These are phyloP conservation scores for Xylaria sp. DNA, from an alignment of 2,329 filamentous ascomycete genomes.

Conservation along the genomic window DNA sequence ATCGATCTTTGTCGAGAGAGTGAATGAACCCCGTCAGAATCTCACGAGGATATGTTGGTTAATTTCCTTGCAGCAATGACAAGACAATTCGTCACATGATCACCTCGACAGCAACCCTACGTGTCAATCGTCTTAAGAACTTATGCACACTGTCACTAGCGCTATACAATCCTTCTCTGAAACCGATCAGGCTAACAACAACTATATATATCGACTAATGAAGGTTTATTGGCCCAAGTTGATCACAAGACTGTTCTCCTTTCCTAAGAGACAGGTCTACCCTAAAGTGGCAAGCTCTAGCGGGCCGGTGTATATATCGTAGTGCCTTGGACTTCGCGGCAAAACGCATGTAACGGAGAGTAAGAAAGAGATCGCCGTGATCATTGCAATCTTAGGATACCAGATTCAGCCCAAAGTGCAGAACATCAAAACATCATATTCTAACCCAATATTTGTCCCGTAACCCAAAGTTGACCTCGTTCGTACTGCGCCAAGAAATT, in stretches of 20 bases:
- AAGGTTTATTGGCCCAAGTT: neutral
- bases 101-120: neutral
- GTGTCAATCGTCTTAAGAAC: neutral
- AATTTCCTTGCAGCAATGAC: neutral
- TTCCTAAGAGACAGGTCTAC: neutral
- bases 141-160: neutral
- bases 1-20: slow-evolving; percentile 1
- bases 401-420: too few relatives aligned
- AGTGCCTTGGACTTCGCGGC: neutral
- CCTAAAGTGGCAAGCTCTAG: slow-evolving; percentile 12
- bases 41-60: neutral
- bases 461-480: neutral
- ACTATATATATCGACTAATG: neutral
- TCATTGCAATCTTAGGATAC: neutral
- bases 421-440: neutral
- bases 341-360: neutral
- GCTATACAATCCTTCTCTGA: neutral
- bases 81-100: neutral
- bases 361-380: neutral
- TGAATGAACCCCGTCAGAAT: neutral
- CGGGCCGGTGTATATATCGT: neutral
- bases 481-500: neutral
- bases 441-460: neutral
- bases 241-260: neutral
- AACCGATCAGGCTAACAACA: neutral